Base-by-base conservation (phyloP, 345 rosid species). In the Moringa oleifera region DNA sequence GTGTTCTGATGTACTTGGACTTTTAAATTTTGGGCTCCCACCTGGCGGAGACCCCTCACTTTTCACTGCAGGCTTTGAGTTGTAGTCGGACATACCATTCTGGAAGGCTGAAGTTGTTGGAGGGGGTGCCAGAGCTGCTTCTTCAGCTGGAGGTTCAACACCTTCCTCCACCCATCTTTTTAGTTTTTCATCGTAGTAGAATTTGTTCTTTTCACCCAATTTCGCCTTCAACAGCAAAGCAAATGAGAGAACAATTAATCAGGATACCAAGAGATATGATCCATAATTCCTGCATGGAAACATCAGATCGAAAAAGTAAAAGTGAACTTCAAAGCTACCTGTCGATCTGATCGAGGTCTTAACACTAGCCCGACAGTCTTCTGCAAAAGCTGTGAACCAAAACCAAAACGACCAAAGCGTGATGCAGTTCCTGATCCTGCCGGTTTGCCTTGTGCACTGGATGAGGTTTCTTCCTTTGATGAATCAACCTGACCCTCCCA, bases 101-200 rank as follows among this genome's bases (percentile, higher is more conserved):
- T 79, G 87, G 72, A 85, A 84, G 52, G 82, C 62, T 51, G 86
- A 59, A n/a, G 75, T 49, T 16, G 86, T 86, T 45, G 99, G 99
- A 68, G 99, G 99, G 61, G 98, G 98, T 33, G 96, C 75, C 65
- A 84, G 64, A 21, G 88, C 84, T 49, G 93, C 69, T 77, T 87
- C 95, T 71, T 89, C 94, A 21, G 95, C 86, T 58, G 94, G 86
- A 49, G 90, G 85, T 62, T 83, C 94, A 51, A 71, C 99, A 58
- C 99, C 99, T 81, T 81, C 96, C 80, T 95, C 97, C 59, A 91
- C 91, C 99, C 99, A 91, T 84, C 92, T 85, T 83, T 91, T 95
- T 23, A 85, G 91, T 61, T 91, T 91, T 66, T 89, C 98, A 53
- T 95, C 98, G 52, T 84, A 95, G 54, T 91, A 86, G 68, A 95